A percentile compares a stretch with the other conserved stretches of the same genome.
These are phyloP conservation scores for Trichophyton equinum DNA, from an alignment of 2,329 filamentous ascomycete species.

Conservation along the genomic window DNA sequence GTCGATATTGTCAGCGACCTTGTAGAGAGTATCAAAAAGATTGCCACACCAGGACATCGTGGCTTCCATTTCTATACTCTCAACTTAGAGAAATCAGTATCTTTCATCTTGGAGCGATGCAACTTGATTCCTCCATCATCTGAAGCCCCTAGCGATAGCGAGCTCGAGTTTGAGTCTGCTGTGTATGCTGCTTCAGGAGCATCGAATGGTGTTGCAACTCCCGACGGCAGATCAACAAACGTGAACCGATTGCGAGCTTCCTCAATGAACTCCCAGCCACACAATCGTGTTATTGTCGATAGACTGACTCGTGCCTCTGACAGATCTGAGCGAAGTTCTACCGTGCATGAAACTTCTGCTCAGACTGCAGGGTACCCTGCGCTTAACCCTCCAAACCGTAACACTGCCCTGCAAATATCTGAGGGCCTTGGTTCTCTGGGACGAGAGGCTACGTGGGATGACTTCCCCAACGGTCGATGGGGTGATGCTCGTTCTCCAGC, in stretches of 20 bases:
- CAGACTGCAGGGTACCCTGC: slow-evolving; percentile 63
- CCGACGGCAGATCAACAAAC: slow-evolving; percentile 23
- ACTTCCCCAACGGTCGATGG: slow-evolving; percentile 93
- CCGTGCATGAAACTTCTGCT: slow-evolving; percentile 54
- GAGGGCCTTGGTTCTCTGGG: slow-evolving; percentile 84
- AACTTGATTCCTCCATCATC: slow-evolving; percentile 56
- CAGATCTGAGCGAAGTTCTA: slow-evolving; percentile 26
- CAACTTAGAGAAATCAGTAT: slow-evolving; percentile 90
- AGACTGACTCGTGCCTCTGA: slow-evolving; percentile 30
- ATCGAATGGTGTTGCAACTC: slow-evolving; percentile 17
- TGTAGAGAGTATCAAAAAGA: slow-evolving; percentile 60
- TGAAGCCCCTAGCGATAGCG: slow-evolving; percentile 32
- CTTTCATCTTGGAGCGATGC: slow-evolving; percentile 77
- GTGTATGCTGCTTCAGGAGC: slow-evolving; percentile 23
- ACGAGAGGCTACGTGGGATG: slow-evolving; percentile 94
- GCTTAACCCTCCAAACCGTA: slow-evolving; percentile 56
- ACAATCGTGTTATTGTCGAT: slow-evolving; percentile 76
- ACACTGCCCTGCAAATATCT: slow-evolving; percentile 81
- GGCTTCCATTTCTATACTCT: slow-evolving; percentile 98
- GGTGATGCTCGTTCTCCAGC: slow-evolving; percentile 86
- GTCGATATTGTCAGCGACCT: slow-evolving; percentile 65
- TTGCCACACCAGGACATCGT: slow-evolving; percentile 48
- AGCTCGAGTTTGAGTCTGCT: slow-evolving; percentile 33
- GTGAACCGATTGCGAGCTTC: slow-evolving; percentile 50
- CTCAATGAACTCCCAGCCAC: slow-evolving; percentile 69